Percentiles rank a stretch among this genome's conserved stretches.
Conservation (phyloP, 2,329 filamentous ascomycete genomes). For the Aspergillus pseudonomiae region DNA sequence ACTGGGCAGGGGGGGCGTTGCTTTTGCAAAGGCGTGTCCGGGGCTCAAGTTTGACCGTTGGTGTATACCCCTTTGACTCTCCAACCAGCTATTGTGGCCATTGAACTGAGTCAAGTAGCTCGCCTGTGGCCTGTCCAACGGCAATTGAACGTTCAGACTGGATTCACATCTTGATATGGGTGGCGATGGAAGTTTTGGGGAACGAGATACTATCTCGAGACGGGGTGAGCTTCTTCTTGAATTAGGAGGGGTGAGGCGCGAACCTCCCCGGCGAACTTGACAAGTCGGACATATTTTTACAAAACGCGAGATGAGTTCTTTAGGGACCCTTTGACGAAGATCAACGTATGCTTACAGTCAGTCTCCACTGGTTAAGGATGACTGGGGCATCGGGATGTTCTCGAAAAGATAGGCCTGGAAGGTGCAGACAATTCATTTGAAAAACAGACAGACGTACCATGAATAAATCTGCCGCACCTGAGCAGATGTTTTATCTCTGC, state of each 20-base stretch:
- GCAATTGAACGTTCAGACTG: slow-evolving; percentile 29
- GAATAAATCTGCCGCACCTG: slow-evolving; percentile 54
- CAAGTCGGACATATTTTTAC: slow-evolving; percentile 56
- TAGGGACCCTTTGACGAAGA: slow-evolving; percentile 47
- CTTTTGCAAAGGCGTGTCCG: slow-evolving; percentile 26
- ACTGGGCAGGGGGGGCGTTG: slow-evolving; percentile 27
- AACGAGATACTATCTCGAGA: slow-evolving; percentile 35
- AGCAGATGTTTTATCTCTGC: slow-evolving; percentile 57
- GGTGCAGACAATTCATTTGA: background rate
- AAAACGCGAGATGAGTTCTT: slow-evolving; percentile 55
- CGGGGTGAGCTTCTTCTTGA: slow-evolving; percentile 44
- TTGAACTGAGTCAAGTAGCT: slow-evolving; percentile 34
- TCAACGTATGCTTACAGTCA: background rate
- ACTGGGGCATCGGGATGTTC: background rate
- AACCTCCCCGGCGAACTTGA: slow-evolving; percentile 49
- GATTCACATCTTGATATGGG: slow-evolving; percentile 42
- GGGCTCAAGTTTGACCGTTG: slow-evolving; percentile 20
- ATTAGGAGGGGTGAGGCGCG: slow-evolving; percentile 45
- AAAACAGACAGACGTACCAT: slow-evolving; percentile 40
- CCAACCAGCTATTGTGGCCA: slow-evolving; percentile 33
- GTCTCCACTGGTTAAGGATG: background rate
- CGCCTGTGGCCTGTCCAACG: slow-evolving; percentile 31
- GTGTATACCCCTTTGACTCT: slow-evolving; percentile 29
- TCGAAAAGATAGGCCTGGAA: background rate
- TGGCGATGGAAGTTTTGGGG: slow-evolving; percentile 41